Evolutionary conservation across 805 yeast genomes (phyloP).

Genomic region (Suhomyces emberorum): DNA sequence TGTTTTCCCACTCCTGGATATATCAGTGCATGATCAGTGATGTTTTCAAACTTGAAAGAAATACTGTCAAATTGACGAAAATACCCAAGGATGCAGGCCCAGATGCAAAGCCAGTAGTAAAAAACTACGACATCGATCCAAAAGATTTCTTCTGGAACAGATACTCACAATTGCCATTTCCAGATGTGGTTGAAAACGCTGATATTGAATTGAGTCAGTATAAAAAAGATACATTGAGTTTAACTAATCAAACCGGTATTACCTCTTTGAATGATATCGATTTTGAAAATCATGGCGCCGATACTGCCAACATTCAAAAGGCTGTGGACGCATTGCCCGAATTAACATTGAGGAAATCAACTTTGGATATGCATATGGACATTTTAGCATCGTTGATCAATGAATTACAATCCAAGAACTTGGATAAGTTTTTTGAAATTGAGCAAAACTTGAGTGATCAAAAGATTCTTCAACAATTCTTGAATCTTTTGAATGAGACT

Average conservation of each 20-base stretch:
- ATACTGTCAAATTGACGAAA: constrained; percentile 65
- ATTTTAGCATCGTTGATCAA: constrained; percentile 80
- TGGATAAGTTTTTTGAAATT: constrained; percentile 90
- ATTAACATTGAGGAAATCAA: constrained; percentile 78
- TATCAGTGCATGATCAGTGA: constrained; percentile 96
- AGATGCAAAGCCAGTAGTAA: constrained; percentile 30
- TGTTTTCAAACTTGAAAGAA: constrained; percentile 76
- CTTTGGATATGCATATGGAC: constrained; percentile 96
- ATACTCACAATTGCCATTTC: constrained; percentile 87
- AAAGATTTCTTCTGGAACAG: constrained; percentile 88
- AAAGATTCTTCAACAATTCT: constrained; percentile 55
- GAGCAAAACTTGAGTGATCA: constrained; percentile 78
- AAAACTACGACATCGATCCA: constrained; percentile 85
- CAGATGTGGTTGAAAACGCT: constrained; percentile 97
- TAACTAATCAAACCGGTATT: constrained; percentile 74
- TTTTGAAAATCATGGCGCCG: constrained; percentile 45
- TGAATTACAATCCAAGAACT: constrained; percentile 78
- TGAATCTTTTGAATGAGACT: constrained; percentile 51
- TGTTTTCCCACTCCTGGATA: constrained; percentile 97
- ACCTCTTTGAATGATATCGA: constrained; percentile 74
- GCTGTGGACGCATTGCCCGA: constrained; percentile 94
- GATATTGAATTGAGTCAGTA: constrained; percentile 78
- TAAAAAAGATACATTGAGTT: constrained; percentile 82
- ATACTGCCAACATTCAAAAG: constrained; percentile 68
- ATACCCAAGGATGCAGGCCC: constrained; percentile 15